Conservation (phyloP, 768 basidiomycete genomes). For the Calvatia gigantea region DNA sequence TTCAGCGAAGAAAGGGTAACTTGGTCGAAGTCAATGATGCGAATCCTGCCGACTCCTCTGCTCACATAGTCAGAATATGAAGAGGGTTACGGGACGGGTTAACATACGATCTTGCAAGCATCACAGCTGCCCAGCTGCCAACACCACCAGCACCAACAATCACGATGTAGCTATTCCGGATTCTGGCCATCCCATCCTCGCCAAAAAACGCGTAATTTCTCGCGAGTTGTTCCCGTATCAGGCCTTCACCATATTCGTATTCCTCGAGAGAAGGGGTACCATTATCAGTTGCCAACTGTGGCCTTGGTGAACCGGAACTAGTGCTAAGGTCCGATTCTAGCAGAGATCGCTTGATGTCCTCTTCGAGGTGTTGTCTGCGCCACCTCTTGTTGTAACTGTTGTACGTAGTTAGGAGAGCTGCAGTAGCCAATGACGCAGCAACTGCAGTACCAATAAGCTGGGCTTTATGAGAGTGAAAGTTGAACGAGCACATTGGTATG, state of each 20-base stretch:
- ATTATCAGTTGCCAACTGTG: neutral
- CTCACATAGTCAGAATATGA: neutral
- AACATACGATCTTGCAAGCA: slow-evolving; percentile 87
- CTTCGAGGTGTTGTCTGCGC: slow-evolving; percentile 51
- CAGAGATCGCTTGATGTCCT: slow-evolving; percentile 55
- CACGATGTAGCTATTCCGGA: slow-evolving; percentile 75
- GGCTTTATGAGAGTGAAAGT: slow-evolving; percentile 49
- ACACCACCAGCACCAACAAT: slow-evolving; percentile 96
- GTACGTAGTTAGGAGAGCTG: slow-evolving; percentile 56
- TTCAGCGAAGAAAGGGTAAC: slow-evolving; percentile 95
- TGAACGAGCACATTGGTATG: slow-evolving; percentile 28
- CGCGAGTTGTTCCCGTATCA: slow-evolving; percentile 87
- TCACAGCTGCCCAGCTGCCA: slow-evolving; percentile 93
- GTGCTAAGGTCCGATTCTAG: slow-evolving; percentile 24
- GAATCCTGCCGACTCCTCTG: slow-evolving; percentile 73
- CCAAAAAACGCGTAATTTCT: slow-evolving; percentile 95
- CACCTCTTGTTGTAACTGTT: slow-evolving; percentile 41
- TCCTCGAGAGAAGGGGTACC: neutral
- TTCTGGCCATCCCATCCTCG: slow-evolving; percentile 78
- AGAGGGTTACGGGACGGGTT: neutral
- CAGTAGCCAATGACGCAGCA: slow-evolving; percentile 61
- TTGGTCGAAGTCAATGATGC: slow-evolving; percentile 93
- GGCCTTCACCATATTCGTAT: slow-evolving; percentile 63
- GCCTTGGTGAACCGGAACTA: slow-evolving; percentile 7
- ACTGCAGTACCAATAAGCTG: slow-evolving; percentile 68